These are phyloP conservation scores for Nowakowskiella sp. DNA, from an alignment of 192 early-diverging fungal genomes.

Conservation along the genomic window DNA sequence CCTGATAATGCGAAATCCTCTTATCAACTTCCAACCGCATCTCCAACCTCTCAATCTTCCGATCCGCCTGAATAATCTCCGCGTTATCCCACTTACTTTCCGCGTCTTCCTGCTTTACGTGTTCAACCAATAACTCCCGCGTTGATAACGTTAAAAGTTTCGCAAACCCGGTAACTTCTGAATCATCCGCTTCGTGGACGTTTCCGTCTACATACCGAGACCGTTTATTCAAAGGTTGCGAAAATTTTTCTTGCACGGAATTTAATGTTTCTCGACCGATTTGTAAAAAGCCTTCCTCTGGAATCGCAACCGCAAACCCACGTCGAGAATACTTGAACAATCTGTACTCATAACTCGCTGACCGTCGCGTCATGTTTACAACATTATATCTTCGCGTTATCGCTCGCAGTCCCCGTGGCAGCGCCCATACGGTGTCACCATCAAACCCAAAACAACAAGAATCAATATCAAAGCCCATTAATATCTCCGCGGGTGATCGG, in stretches of 20 bases:
- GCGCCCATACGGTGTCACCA: slow-evolving; percentile 8
- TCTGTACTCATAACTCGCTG: slow-evolving; percentile 16
- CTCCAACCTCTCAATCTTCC: not conserved
- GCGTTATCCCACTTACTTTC: not conserved
- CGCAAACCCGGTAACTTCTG: not conserved
- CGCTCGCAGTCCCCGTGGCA: slow-evolving; percentile 4
- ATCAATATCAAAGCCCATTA: slow-evolving; percentile 23
- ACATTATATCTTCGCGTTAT: slow-evolving; percentile 14
- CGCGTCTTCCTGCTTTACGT: not conserved
- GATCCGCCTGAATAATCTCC: not conserved
- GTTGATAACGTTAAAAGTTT: not conserved
- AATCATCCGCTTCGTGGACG: no score
- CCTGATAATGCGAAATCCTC: not conserved
- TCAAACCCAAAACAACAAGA: slow-evolving; percentile 16
- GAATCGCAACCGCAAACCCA: slow-evolving; percentile 12
- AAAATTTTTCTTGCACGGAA: no score
- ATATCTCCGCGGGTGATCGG: slow-evolving; percentile 22
- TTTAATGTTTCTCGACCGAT: no score
- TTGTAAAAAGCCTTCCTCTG: not conserved
- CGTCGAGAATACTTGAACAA: slow-evolving; percentile 18
- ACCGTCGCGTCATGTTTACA: slow-evolving; percentile 19
- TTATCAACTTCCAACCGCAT: not conserved
- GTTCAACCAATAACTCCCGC: not conserved
- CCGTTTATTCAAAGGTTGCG: no score
- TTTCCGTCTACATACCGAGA: no score